These are phyloP conservation scores for Suillus plorans DNA, from an alignment of 768 basidiomycete genomes.

Conservation along the genomic window DNA sequence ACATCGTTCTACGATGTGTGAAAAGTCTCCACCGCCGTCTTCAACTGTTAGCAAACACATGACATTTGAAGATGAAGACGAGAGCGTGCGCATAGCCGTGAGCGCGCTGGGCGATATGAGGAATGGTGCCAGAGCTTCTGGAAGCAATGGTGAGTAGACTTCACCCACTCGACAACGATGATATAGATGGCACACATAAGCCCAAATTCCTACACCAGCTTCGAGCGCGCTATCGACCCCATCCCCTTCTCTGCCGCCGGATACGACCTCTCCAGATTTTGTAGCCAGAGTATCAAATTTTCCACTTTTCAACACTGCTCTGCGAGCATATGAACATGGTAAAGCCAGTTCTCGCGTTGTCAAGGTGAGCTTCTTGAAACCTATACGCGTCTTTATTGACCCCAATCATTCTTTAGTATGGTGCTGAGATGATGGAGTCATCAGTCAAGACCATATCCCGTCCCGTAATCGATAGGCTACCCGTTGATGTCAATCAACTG, in stretches of 20 bases:
- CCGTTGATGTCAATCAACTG: constrained; percentile 68
- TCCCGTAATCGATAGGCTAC: constrained; percentile 78
- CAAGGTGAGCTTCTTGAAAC: constrained; percentile 52
- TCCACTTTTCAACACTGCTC: constrained; percentile 71
- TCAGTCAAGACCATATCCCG: constrained; percentile 78
- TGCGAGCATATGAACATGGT: constrained; percentile 76
- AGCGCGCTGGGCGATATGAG: constrained; percentile 79
- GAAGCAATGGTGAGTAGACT: constrained; percentile 14
- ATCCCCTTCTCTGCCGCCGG: constrained; percentile 14
- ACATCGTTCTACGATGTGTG: constrained; percentile 15
- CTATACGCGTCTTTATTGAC: constrained; percentile 14
- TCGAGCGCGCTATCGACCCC: constrained; percentile 15
- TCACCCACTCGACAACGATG: neutral
- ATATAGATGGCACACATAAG: neutral
- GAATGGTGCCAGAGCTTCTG: constrained; percentile 35
- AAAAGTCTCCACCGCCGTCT: constrained; percentile 15
- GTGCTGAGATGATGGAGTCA: constrained; percentile 85
- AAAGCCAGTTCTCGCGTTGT: constrained; percentile 85
- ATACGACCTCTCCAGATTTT: constrained; percentile 29
- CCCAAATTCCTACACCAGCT: constrained; percentile 9
- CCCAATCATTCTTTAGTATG: constrained; percentile 51
- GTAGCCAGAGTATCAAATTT: constrained; percentile 63
- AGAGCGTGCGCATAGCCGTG: constrained; percentile 78
- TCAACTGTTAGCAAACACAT: constrained; percentile 5
- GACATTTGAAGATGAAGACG: constrained; percentile 57